These are phyloP conservation scores for Tanacetum coccineum DNA, from an alignment of 129 eudicot species.

Conservation along the genomic window DNA sequence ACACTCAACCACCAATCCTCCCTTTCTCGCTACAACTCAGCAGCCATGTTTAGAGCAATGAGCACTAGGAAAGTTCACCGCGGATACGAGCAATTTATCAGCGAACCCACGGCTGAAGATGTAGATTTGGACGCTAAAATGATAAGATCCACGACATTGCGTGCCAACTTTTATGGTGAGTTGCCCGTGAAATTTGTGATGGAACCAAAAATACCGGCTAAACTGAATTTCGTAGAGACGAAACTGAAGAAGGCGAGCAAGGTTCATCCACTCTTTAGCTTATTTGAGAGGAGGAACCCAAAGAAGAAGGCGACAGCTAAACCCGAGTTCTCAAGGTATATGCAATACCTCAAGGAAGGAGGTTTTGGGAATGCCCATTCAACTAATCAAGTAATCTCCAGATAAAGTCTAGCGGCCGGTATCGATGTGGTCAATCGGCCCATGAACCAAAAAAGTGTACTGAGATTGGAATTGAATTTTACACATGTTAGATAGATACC, in stretches of 20 bases:
- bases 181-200: slow-evolving; percentile 8
- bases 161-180: slow-evolving; percentile 33
- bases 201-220: slow-evolving; percentile 20
- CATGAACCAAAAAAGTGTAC: too few species aligned
- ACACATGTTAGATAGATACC: too few species aligned
- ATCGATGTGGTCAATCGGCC: too few species aligned
- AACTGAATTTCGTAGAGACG: slow-evolving; percentile 20
- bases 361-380: slow-evolving; percentile 44
- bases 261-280: slow-evolving; percentile 53
- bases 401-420: neutral
- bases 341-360: slow-evolving; percentile 73
- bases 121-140: slow-evolving; percentile 24
- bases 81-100: slow-evolving; percentile 52
- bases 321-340: slow-evolving; percentile 72
- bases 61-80: slow-evolving; percentile 39
- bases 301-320: slow-evolving; percentile 66
- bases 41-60: slow-evolving; percentile 65
- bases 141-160: slow-evolving; percentile 45
- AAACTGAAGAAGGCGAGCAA: slow-evolving; percentile 60
- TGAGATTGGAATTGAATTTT: too few species aligned
- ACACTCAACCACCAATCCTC: neutral
- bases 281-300: slow-evolving; percentile 38
- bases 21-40: neutral
- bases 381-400: slow-evolving; percentile 40
- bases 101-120: slow-evolving; percentile 20